Evolutionary conservation across 2,329 filamentous ascomycete genomes (phyloP).

Genomic region (Podosphaera xanthii): DNA sequence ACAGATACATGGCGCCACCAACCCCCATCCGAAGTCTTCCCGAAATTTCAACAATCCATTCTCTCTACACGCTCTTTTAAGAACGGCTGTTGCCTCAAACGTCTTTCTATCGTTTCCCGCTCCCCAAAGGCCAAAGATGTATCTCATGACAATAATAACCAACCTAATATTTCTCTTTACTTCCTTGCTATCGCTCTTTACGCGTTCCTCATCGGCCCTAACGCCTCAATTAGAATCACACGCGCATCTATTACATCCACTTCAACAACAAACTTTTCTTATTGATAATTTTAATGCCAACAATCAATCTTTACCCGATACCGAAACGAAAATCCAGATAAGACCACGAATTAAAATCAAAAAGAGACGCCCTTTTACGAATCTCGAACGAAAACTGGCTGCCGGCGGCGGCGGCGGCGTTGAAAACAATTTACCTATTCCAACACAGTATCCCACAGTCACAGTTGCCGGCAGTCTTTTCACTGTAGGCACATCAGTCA

Average conservation of each 20-base stretch:
- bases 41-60: too few relatives aligned
- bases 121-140: too few relatives aligned
- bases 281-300: not conserved
- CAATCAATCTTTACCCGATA: not conserved
- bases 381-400: slow-evolving; percentile 2
- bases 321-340: not conserved
- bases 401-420: slow-evolving; percentile 3
- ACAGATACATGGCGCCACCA: too few relatives aligned
- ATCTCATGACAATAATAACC: too few relatives aligned
- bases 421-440: slow-evolving; percentile 2
- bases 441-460: slow-evolving; percentile 7
- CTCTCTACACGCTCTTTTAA: too few relatives aligned
- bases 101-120: too few relatives aligned
- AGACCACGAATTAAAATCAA: not conserved
- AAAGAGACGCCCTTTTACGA: not conserved
- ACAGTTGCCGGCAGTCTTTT: slow-evolving; percentile 6
- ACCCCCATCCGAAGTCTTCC: too few relatives aligned
- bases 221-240: not conserved
- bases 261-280: not conserved
- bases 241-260: not conserved
- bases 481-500: slow-evolving; percentile 6
- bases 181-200: too few relatives aligned
- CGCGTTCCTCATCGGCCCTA: not conserved
- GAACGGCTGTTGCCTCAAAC: too few relatives aligned
- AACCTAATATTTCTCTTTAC: too few relatives aligned